phyloP scores from a whole-genome alignment of 176 grass and related monocot species.

The Zea mays region Zm-B73-REFERENCE-NAM-5.0 NC_050096.1:206313501-206314000 shows the following conservation, averaged over 20 bases:
- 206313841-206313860: slow-evolving; percentile 32
- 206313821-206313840: neutral
- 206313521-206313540: neutral
- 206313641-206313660: neutral
- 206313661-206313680: neutral
- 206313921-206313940: neutral
- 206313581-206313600: neutral
- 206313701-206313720: slow-evolving; percentile 91
- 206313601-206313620: neutral
- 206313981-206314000: slow-evolving; percentile 11
- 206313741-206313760: slow-evolving; percentile 88
- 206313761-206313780: slow-evolving; percentile 94
- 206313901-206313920: slow-evolving; percentile 85
- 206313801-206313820: slow-evolving; percentile 26
- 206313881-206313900: slow-evolving; percentile 71
- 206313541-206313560: neutral
- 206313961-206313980: neutral
- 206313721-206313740: slow-evolving; percentile 94
- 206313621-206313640: slow-evolving; percentile 2
- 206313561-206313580: neutral
- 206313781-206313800: slow-evolving; percentile 43
- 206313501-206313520: neutral
- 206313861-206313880: slow-evolving; percentile 69
- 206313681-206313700: slow-evolving; percentile 74
- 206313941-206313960: neutral